phyloP scores from a whole-genome alignment of 2,329 filamentous ascomycete species.

The Pseudogymnoascus verrucosus region DNA sequence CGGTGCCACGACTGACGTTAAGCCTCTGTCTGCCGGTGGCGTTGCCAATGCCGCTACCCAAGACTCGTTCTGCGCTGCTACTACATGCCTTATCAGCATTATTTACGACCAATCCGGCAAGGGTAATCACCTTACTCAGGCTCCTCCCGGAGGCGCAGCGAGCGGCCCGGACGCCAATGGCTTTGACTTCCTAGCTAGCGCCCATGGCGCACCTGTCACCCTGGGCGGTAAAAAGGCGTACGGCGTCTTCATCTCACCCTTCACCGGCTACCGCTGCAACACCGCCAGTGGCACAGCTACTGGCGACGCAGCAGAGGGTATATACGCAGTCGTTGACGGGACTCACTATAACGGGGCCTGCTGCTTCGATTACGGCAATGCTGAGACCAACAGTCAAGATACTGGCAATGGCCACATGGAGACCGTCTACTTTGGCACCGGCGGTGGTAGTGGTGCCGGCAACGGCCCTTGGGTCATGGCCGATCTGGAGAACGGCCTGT shows the following conservation, averaged over 20 bases:
- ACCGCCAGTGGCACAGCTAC: conserved; percentile 42
- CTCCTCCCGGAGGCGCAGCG: conserved; percentile 46
- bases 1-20: conserved; percentile 17
- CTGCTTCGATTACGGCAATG: conserved; percentile 46
- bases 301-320: conserved; percentile 48
- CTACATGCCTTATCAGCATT: conserved; percentile 54
- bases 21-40: conserved; percentile 47
- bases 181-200: conserved; percentile 52
- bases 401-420: conserved; percentile 59
- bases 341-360: conserved; percentile 50
- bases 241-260: conserved; percentile 53
- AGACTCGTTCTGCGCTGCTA: conserved; percentile 51
- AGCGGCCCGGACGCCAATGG: conserved; percentile 47
- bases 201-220: conserved; percentile 52
- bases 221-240: conserved; percentile 55
- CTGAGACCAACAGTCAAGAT: conserved; percentile 40
- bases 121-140: conserved; percentile 55
- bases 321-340: conserved; percentile 53
- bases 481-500: conserved; percentile 56
- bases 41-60: conserved; percentile 54
- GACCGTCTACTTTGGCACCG: conserved; percentile 52
- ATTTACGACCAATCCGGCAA: conserved; percentile 60
- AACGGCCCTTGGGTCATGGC: conserved; percentile 58
- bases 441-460: conserved; percentile 43
- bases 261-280: conserved; percentile 57